Base-by-base conservation (phyloP, 108 stramenopile species). In the Nitzschia putrida region DNA sequence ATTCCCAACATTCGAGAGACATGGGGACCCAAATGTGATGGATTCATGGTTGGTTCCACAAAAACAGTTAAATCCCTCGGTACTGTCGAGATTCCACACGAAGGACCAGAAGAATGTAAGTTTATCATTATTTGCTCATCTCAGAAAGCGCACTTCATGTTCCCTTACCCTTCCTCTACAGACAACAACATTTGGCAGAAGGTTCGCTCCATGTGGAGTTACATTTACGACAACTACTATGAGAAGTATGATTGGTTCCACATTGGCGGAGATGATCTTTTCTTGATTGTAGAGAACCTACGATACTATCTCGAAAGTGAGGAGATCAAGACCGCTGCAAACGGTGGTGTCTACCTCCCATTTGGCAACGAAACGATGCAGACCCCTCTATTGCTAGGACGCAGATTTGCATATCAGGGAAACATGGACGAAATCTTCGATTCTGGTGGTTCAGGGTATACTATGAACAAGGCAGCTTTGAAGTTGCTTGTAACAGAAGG, bases 171-270 rank as follows among this genome's bases (percentile, higher is more conserved):
- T 59, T 18, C 25, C 13, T 23, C 41, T 16, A 18, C 57, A 66
- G 66, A 97, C 74, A 80, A 91, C 59, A 98, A 98, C 81, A 98
- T 98, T 68, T 98, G 98, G 98, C 98, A 98, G 73, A 98, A 98
- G 67, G 85, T 95, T 24, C 80, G 97, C 51, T 75, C 87, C 26
- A 97, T 97, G 85, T 98, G 97, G 97, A 81, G 80, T n/a, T 97
- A 95, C 73, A 80, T 98, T 8, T 89, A 95, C 70, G 88, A 92
- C 74, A 94, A 97, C 74, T 97, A 96, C 58, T 88, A 89, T 26
- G 77, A 78, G 26, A 72, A 78, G 42, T 83, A 83, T 56, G 82
- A 85, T 52, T 88, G 80, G 72, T 88, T 91, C 65, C 87, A 88
- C 57, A 88, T 87, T 39, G 86, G 84, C 16, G 94, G 91, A 47